Evolutionary conservation across 805 yeast species (phyloP), one percentile per base, ranked within the genome.

Genomic region (Myxozyma neglecta): DNA sequence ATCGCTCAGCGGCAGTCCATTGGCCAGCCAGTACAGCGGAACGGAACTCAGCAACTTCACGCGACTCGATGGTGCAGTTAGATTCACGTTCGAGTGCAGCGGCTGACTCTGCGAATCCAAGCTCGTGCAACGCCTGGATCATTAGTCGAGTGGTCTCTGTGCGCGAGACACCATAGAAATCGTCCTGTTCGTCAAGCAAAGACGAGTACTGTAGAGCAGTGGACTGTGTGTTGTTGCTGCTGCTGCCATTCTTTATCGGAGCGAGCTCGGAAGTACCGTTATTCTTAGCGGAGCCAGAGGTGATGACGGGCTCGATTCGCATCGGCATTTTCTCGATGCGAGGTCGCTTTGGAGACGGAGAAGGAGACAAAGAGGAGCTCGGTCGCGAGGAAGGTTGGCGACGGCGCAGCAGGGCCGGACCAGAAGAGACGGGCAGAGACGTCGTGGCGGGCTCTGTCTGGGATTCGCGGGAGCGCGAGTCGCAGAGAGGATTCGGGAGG

Each of bases 91-190:
- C 80, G 45, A 84, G 71, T 3, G 66, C 56, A 3, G 70, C 62
- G 0, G 83, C 79, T 0, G 83, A 70, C 2, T 72, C 66, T 3
- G 68, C 59, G 66, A 79, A 82, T 4, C 85, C 85, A 60, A 84
- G 63, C 60, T 82, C 86, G 42, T 74, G 72, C 53, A 84, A 70
- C 0, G 84, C 73, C 65, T 83, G 85, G 42, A 83, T 78, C 45
- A 84, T 69, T 35, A 84, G 71, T 53, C 83, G 76, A 1, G 84
- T 77, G 20, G 82, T 73, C 67, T 83, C 82, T 20, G 63, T 64
- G 39, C 64, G 63, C 56, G 71, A 68, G 45, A 70, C 70, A 18
- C 76, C 76, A 52, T 50, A 59, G 58, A 70, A 72, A 36, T 66
- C 56, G 35, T 34, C 53, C 11, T 58, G 39, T 16, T 46, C 50